These are phyloP conservation scores for Populus tremula DNA, from an alignment of 345 rosid species.

Conservation along the genomic window DNA sequence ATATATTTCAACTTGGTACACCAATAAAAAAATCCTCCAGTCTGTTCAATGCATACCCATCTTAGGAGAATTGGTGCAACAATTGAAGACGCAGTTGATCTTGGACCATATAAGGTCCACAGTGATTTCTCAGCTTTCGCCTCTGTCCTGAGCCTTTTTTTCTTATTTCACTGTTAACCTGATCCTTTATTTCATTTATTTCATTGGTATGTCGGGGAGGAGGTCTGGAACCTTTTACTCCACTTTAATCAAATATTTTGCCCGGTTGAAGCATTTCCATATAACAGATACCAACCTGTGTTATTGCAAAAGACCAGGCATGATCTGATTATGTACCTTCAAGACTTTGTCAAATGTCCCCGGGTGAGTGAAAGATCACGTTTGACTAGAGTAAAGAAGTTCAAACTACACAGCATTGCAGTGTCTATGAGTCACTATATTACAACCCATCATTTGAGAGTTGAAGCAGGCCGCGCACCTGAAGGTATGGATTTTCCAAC, in stretches of 20 bases:
- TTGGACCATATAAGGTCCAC: neutral
- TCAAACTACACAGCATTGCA: neutral
- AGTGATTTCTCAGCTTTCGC: neutral
- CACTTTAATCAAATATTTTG: neutral
- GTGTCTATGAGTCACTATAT: neutral
- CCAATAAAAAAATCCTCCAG: neutral
- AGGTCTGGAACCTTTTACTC: neutral
- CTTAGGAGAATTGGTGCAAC: neutral
- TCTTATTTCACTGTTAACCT: neutral
- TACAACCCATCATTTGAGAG: constrained; percentile 38
- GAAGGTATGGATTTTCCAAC: constrained; percentile 94
- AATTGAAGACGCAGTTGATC: neutral
- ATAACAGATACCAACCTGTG: neutral
- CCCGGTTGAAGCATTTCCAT: constrained; percentile 5
- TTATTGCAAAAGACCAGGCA: neutral
- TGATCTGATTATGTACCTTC: neutral
- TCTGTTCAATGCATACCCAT: neutral
- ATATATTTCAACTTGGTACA: neutral
- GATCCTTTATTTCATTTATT: neutral
- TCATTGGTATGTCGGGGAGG: neutral
- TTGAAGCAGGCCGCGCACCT: constrained; percentile 96
- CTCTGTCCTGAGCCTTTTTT: neutral
- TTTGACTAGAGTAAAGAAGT: neutral
- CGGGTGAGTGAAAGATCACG: neutral
- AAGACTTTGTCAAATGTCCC: constrained; percentile 1